Base-by-base conservation (phyloP, 164 flowering plant species). In the Cinnamomum chago region DNA sequence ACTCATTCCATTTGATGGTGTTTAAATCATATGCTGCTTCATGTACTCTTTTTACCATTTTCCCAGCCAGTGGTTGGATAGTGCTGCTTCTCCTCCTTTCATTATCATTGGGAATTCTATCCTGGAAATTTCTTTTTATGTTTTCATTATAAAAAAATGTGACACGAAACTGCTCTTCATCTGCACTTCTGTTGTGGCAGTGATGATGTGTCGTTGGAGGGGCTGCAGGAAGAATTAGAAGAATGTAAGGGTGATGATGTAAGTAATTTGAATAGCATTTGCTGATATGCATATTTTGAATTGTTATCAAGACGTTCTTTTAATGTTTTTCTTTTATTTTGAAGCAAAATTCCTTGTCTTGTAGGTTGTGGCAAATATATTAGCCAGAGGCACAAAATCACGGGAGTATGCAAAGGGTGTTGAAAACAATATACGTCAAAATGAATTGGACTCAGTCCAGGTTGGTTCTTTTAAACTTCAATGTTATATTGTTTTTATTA, bases 381-480 rank as follows among this genome's bases (percentile, higher is more conserved):
- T 95, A 72, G 90, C 97, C 20, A 88, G 92, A 83, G 99, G 97
- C 58, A 84, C 92, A 73, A 88, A 83, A 79, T 77, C 91, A 68
- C 86, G 97, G 73, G 98, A 92, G 69, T 86, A 95, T 72, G 79
- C 99, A 1, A 93, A 89, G 82, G 98, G 92, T 62, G 97, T 93
- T 33, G 97, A 93, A 80, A 93, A 90, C 79, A 86, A 95, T 82
- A 80, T 93, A 35, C 89, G 95, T 47, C 89, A 90, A 82, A 90
- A 85, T 78, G 99, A 95, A 79, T 80, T 95, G 83, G 92, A 90
- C 62, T 95, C 99, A 0, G 91, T 95, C 82, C 95, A 95, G 97
- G 99, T 93, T 67, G 55, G 75, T 35, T 50, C 62, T 13, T 71
- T 30, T 15, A 62, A 25, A 25, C 28, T 64, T 30, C 17, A 14